phyloP scores from a whole-genome alignment of 2,329 filamentous ascomycete genomes.

The Diaporthe capsici region DNA sequence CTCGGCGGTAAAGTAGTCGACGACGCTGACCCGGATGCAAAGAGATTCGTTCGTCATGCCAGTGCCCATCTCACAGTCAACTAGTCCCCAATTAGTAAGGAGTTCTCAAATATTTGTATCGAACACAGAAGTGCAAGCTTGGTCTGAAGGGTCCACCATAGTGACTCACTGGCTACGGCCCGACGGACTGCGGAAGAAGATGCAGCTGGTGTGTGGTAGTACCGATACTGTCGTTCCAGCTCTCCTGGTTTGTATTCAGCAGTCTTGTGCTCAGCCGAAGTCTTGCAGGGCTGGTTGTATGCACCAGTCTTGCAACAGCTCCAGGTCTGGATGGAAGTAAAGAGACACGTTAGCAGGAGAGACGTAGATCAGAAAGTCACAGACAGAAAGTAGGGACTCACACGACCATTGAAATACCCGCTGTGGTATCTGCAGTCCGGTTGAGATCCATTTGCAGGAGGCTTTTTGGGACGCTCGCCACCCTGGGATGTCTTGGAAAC shows the following conservation, averaged over 20 bases:
- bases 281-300: slow-evolving; percentile 16
- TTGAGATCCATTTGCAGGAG: not conserved
- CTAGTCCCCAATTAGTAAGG: not conserved
- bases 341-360: not conserved
- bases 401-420: slow-evolving; percentile 14
- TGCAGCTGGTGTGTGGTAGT: slow-evolving; percentile 5
- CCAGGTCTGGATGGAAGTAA: not conserved
- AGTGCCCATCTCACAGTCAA: slow-evolving; percentile 71
- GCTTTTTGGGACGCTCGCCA: not conserved
- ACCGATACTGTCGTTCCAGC: slow-evolving; percentile 11
- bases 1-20: slow-evolving; percentile 65
- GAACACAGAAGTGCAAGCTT: not conserved
- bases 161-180: slow-evolving; percentile 26
- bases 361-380: not conserved
- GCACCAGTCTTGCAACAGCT: slow-evolving; percentile 9
- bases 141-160: not conserved
- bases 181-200: not conserved
- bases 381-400: not conserved
- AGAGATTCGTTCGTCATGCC: slow-evolving; percentile 60
- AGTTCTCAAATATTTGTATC: not conserved
- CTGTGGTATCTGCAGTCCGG: slow-evolving; percentile 19
- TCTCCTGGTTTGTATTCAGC: slow-evolving; percentile 24
- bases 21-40: slow-evolving; percentile 64
- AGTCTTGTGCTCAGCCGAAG: not conserved
- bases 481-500: not conserved